Evolutionary conservation across 345 rosid species (phyloP).

Genomic region (Draba incana): DNA sequence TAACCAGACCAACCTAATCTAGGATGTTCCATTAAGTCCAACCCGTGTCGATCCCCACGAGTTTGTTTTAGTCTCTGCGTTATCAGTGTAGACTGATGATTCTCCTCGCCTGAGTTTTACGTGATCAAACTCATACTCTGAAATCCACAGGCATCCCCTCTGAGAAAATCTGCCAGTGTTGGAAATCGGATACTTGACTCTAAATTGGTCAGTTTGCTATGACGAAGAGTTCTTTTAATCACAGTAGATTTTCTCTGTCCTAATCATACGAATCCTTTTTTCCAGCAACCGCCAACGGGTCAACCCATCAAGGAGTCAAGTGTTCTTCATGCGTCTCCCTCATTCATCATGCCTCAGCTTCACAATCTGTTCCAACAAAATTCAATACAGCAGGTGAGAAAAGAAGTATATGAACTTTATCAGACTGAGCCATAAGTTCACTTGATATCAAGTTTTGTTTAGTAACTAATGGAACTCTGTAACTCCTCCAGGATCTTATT

Average conservation of each 20-base stretch:
- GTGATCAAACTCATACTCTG: constrained; percentile 31
- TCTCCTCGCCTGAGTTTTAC: constrained; percentile 22
- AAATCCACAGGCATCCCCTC: constrained; percentile 69
- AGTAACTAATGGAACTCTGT: constrained; percentile 18
- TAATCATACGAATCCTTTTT: constrained; percentile 10
- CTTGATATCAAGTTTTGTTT: constrained; percentile 4
- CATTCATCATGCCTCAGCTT: constrained; percentile 74
- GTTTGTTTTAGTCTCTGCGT: constrained; percentile 44
- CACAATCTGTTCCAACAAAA: constrained; percentile 88
- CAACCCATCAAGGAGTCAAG: constrained; percentile 57
- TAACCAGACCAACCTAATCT: constrained; percentile 45
- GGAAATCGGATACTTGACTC: constrained; percentile 83
- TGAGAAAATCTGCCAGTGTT: constrained; percentile 92
- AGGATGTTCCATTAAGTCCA: constrained; percentile 65
- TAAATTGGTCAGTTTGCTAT: constrained; percentile 59
- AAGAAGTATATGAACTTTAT: neutral
- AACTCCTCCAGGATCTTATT: constrained; percentile 68
- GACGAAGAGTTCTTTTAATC: constrained; percentile 17
- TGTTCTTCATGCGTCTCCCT: constrained; percentile 41
- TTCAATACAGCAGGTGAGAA: constrained; percentile 74
- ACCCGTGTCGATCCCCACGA: constrained; percentile 61
- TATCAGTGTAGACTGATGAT: constrained; percentile 9
- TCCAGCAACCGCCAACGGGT: constrained; percentile 49
- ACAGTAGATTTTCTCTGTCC: constrained; percentile 6
- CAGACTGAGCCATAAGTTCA: neutral